Percentiles rank a stretch among this genome's conserved stretches.
Evolutionary conservation across 345 rosid genomes (phyloP).

Genomic region (Brassica napus): DNA sequence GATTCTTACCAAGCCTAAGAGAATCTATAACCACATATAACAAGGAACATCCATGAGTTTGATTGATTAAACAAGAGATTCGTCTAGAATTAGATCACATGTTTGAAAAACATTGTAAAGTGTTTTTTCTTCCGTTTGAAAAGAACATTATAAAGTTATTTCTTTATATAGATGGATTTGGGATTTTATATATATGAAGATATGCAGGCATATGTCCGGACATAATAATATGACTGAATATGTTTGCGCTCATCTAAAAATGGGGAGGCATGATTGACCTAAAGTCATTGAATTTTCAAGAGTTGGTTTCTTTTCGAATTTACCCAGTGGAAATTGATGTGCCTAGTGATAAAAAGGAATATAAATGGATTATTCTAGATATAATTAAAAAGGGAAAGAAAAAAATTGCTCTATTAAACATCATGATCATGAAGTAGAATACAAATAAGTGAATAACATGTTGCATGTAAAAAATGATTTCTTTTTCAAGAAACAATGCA

Average conservation of each 20-base stretch:
- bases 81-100: conserved; percentile 28
- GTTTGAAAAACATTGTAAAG: conserved; percentile 15
- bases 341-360: conserved; percentile 11
- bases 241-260: conserved; percentile 23
- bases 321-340: conserved; percentile 21
- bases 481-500: not conserved
- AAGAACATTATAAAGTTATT: conserved; percentile 19
- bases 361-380: conserved; percentile 15
- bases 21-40: conserved; percentile 11
- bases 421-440: not conserved
- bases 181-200: not conserved
- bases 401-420: not conserved
- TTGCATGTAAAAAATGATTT: not conserved
- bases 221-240: conserved; percentile 21
- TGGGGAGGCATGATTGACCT: conserved; percentile 24
- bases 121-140: not conserved
- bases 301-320: not conserved
- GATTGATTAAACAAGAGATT: conserved; percentile 29
- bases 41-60: conserved; percentile 17
- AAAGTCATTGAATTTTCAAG: conserved; percentile 1
- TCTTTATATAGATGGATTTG: conserved; percentile 27
- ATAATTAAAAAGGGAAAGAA: not conserved
- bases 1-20: conserved; percentile 24
- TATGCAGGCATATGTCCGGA: conserved; percentile 3
- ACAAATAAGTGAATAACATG: not conserved